Evolutionary conservation across 495 filamentous ascomycete species (phyloP), one percentile per base, ranked within the genome.

Genomic region (Penicillium parvum): DNA sequence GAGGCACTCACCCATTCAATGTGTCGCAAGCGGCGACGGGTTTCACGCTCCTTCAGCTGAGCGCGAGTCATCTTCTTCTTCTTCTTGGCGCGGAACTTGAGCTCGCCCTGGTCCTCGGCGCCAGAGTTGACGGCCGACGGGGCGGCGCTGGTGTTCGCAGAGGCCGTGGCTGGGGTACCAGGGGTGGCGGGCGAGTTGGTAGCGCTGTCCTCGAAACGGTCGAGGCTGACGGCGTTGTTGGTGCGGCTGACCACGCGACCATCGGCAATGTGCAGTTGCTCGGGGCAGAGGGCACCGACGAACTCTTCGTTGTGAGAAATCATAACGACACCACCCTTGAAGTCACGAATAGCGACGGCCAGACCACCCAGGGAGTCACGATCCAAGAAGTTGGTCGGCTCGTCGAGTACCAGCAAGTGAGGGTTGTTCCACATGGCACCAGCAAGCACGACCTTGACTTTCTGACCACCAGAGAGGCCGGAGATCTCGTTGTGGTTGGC

Each of bases 231-330:
- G 23, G 85, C 80, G 15, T 78, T 65, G 57, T 82, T 79, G 51
- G 86, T 89, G 56, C 90, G 90, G 69, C 89, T 79, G 10, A 85
- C 84, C 40, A 98, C 79, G 12, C 84, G 82, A 3, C 92, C 92
- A 51, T 89, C 87, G 49, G 80, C 83, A 43, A 98, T 84, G 68
- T 95, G 85, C 83, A 92, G 91, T 64, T 95, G 89, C 70, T 98
- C 92, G 15, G 84, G 83, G 60, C 91, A 90, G 8, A 98, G 82
- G 3, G 91, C 90, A 47, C 90, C 88, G 32, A 97, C 90, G 58
- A 98, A 98, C 63, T 98, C 94, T 56, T 96, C 86, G 79, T 97
- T 96, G 73, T 98, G 92, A 52, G 90, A 96, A 60, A 98, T 98
- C 85, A 98, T 95, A 47, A 97, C 87, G 2, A 97, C 94, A 61